These are phyloP conservation scores for Xylaria hypoxylon DNA, from an alignment of 2,329 filamentous ascomycete genomes.

Conservation along the genomic window DNA sequence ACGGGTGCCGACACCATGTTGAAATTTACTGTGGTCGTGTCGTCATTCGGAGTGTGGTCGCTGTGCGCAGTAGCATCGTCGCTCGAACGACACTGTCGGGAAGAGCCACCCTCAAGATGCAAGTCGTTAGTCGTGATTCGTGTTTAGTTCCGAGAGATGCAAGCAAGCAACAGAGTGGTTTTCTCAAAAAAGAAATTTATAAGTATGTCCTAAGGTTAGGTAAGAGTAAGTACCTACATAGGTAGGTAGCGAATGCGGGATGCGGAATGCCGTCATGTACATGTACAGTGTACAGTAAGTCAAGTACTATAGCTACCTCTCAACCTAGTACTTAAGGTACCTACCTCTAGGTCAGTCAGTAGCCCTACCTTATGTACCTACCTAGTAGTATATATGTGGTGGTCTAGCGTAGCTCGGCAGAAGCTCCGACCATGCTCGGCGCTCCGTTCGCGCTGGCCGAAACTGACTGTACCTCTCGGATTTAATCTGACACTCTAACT, in stretches of 20 bases:
- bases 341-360: too few species aligned
- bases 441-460: constrained; percentile 4
- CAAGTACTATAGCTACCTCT: not conserved
- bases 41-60: constrained; percentile 33
- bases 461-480: not conserved
- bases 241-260: constrained; percentile 18
- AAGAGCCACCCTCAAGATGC: constrained; percentile 20
- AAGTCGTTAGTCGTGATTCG: not conserved
- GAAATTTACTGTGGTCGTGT: constrained; percentile 26
- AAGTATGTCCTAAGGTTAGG: too few species aligned
- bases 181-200: constrained; percentile 15
- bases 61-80: constrained; percentile 35
- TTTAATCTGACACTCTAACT: constrained; percentile 3
- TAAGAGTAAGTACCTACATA: not conserved
- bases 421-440: constrained; percentile 29
- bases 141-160: constrained; percentile 3
- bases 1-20: constrained; percentile 39
- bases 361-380: not conserved
- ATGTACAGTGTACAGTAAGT: not conserved
- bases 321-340: too few species aligned
- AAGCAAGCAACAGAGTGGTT: not conserved
- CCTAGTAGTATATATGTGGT: too few species aligned
- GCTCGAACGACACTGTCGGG: constrained; percentile 34
- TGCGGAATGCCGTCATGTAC: constrained; percentile 38
- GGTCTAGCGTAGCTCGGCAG: not conserved